A percentile compares a stretch with the other conserved stretches of the same genome.
Conservation (phyloP, 208 protist species). For the Phytomonas serpens region DNA sequence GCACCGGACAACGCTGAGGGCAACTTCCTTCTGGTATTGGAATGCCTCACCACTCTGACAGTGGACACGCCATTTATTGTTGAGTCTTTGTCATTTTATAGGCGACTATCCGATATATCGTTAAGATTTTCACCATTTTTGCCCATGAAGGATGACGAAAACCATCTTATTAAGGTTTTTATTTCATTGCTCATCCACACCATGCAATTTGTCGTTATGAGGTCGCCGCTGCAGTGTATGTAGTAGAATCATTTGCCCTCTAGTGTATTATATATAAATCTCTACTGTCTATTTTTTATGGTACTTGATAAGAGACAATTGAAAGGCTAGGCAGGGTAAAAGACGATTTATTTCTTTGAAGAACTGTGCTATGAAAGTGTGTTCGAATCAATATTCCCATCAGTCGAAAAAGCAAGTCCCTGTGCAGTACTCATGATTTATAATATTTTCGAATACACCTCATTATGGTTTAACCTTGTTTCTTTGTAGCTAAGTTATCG, state of each 20-base stretch:
- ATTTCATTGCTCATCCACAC: not conserved
- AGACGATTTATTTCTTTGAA: not conserved
- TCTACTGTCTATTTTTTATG: not conserved
- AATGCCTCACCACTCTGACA: constrained; percentile 12
- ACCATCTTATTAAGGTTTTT: not conserved
- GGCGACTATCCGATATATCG: not conserved
- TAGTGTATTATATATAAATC: not conserved
- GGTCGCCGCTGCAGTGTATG: not conserved
- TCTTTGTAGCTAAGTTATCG: not conserved
- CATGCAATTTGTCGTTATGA: not conserved
- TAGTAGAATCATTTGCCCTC: not conserved
- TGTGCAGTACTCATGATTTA: not conserved
- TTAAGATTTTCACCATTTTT: constrained; percentile 2
- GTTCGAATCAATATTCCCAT: not conserved
- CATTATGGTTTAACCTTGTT: not conserved
- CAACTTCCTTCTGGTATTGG: constrained; percentile 23
- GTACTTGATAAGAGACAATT: not conserved
- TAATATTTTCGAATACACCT: not conserved
- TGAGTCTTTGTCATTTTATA: not conserved
- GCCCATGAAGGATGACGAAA: not conserved
- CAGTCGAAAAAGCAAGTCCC: not conserved
- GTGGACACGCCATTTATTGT: not conserved
- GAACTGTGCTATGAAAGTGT: not conserved
- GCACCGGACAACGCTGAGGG: constrained; percentile 15
- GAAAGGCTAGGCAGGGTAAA: not conserved